These are phyloP conservation scores for Mortierella sp. DNA, from an alignment of 371 early-diverging fungal species.

Conservation along the genomic window DNA sequence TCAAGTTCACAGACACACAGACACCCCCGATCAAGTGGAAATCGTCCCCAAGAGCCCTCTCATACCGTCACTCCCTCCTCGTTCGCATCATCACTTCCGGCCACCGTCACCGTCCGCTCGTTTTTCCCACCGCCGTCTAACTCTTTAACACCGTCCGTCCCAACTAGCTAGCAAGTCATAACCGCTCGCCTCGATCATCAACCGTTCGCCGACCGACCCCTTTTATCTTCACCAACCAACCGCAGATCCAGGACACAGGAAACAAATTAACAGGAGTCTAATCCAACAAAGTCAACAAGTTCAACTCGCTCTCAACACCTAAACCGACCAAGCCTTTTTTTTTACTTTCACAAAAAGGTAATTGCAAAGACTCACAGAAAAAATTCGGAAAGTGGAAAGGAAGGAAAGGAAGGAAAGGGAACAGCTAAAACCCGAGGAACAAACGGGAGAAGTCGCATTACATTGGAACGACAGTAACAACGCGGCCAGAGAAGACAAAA, in stretches of 20 bases:
- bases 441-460: constrained; percentile 6
- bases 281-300: background rate
- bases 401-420: too few relatives aligned
- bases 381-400: background rate
- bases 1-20: background rate
- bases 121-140: background rate
- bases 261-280: constrained; percentile 1
- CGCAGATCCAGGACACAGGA: constrained; percentile 12
- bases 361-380: background rate
- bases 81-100: background rate
- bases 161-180: background rate
- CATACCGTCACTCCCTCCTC: background rate
- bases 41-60: background rate
- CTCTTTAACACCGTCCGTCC: background rate
- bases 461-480: background rate
- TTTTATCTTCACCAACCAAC: background rate
- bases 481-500: background rate
- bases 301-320: background rate
- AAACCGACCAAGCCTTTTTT: constrained; percentile 4
- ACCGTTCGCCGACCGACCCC: background rate
- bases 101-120: background rate
- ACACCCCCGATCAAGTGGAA: constrained; percentile 4
- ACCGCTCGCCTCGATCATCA: background rate
- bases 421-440: constrained; percentile 10
- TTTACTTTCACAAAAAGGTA: background rate